phyloP scores from a whole-genome alignment of 140 eudicot species.

The Senecio squalidus region DNA sequence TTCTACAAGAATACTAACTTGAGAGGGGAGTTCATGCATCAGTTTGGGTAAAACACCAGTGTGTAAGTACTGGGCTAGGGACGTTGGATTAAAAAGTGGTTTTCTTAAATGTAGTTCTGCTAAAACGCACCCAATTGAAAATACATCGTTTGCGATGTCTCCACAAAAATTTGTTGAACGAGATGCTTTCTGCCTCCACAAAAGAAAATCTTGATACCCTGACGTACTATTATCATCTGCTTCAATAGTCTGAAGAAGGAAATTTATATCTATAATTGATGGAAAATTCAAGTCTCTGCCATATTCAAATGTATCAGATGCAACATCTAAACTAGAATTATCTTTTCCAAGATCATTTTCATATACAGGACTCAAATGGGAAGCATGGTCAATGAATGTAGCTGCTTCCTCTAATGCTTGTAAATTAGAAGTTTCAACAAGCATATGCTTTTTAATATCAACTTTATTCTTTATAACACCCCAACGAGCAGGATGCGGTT shows the following conservation, averaged over 20 bases:
- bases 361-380: constrained; percentile 67
- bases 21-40: constrained; percentile 68
- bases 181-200: constrained; percentile 60
- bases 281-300: constrained; percentile 16
- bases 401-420: constrained; percentile 64
- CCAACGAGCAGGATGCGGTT: constrained; percentile 85
- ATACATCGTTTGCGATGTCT: constrained; percentile 60
- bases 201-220: constrained; percentile 81
- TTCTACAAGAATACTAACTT: constrained; percentile 59
- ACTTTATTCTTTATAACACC: constrained; percentile 23
- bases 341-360: constrained; percentile 17
- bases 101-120: constrained; percentile 78
- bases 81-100: constrained; percentile 73
- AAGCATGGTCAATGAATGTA: constrained; percentile 71
- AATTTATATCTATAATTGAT: constrained; percentile 44
- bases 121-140: constrained; percentile 81
- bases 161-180: constrained; percentile 25
- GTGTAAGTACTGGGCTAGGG: constrained; percentile 48
- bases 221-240: constrained; percentile 48
- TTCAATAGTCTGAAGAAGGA: constrained; percentile 67
- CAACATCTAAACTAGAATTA: constrained; percentile 15
- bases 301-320: constrained; percentile 17
- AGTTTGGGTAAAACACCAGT: constrained; percentile 62
- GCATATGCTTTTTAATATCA: constrained; percentile 22
- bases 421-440: constrained; percentile 36